A percentile compares a stretch with the other conserved stretches of the same genome.
These are phyloP conservation scores for Neopestalotiopsis sp. DNA, from an alignment of 2,329 filamentous ascomycete species.

Conservation along the genomic window DNA sequence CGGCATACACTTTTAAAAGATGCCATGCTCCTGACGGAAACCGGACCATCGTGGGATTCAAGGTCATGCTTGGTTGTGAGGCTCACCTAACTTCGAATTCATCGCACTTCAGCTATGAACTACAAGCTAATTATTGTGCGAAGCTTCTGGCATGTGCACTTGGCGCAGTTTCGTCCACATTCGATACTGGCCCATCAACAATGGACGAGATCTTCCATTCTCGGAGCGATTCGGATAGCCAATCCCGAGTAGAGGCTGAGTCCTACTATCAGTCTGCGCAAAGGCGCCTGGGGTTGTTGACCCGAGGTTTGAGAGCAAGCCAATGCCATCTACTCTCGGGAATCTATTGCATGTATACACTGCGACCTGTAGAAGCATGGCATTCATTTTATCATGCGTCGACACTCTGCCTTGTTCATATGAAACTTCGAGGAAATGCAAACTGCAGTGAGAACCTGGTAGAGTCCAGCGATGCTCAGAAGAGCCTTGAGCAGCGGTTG, in stretches of 20 bases:
- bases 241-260: background rate
- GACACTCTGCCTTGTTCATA: background rate
- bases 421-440: background rate
- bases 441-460: background rate
- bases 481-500: background rate
- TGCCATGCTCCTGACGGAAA: background rate
- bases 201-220: background rate
- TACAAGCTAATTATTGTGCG: background rate
- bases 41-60: background rate
- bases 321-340: background rate
- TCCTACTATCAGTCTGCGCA: background rate
- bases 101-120: no score
- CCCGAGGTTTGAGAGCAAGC: background rate
- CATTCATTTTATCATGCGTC: background rate
- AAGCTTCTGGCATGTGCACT: background rate
- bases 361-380: conserved; percentile 4
- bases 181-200: background rate
- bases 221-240: background rate
- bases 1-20: background rate
- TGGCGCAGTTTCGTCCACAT: background rate
- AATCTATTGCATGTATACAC: conserved; percentile 3
- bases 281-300: background rate
- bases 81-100: no score
- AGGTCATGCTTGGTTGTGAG: background rate
- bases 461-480: background rate